Evolutionary conservation across 2,329 filamentous ascomycete species (phyloP).

Genomic region (Tolypocladium amazonense): DNA sequence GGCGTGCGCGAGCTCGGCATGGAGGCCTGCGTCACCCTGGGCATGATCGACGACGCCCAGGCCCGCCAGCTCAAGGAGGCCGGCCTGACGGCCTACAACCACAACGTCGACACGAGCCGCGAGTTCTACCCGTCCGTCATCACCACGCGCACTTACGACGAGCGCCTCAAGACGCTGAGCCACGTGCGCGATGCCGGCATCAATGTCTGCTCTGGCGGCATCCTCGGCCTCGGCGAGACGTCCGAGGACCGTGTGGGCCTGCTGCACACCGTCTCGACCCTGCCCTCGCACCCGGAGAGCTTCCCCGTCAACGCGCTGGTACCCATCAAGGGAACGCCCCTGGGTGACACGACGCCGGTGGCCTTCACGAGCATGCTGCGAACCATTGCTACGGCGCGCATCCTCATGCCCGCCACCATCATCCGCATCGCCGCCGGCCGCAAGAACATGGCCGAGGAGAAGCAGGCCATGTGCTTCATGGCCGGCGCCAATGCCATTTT

Average conservation of each 20-base stretch:
- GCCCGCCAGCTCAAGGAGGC: conserved; percentile 74
- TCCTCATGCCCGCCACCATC: conserved; percentile 77
- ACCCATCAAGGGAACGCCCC: conserved; percentile 79
- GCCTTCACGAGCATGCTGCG: conserved; percentile 70
- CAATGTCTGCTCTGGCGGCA: conserved; percentile 83
- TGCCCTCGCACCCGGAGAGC: conserved; percentile 76
- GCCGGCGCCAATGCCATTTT: conserved; percentile 92
- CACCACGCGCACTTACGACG: conserved; percentile 77
- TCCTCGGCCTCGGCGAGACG: conserved; percentile 74
- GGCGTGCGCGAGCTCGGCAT: conserved; percentile 74
- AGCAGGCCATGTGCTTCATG: conserved; percentile 83
- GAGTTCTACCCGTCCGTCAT: conserved; percentile 85
- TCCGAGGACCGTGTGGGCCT: conserved; percentile 72
- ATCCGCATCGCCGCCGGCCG: conserved; percentile 78
- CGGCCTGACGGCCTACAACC: conserved; percentile 84
- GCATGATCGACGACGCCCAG: conserved; percentile 79
- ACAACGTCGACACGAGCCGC: conserved; percentile 83
- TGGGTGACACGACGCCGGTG: conserved; percentile 64
- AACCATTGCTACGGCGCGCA: conserved; percentile 72
- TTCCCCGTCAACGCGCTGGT: conserved; percentile 89
- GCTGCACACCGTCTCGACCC: conserved; percentile 69
- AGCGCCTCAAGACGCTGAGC: conserved; percentile 67
- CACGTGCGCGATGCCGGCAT: conserved; percentile 80
- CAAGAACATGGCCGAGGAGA: conserved; percentile 76
- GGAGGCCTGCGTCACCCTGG: conserved; percentile 88